These are phyloP conservation scores for Pezicula carpinea DNA, from an alignment of 2,329 filamentous ascomycete species.

Conservation along the genomic window DNA sequence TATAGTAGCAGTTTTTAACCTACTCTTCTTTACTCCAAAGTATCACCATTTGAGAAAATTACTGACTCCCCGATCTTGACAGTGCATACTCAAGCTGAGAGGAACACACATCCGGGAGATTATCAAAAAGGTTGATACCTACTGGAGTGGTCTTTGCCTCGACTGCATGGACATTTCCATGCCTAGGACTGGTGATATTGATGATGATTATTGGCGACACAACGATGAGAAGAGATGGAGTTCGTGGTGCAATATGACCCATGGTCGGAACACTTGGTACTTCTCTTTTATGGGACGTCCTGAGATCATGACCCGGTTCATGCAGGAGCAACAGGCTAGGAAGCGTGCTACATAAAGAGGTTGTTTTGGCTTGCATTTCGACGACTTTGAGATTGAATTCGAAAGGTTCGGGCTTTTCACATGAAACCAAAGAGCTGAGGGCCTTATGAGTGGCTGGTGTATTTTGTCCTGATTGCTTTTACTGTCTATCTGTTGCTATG, in stretches of 20 bases:
- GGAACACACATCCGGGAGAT: not conserved
- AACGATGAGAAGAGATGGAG: not conserved
- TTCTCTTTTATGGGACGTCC: slow-evolving; percentile 6
- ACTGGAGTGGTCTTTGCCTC: slow-evolving; percentile 8
- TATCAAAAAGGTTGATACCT: not conserved
- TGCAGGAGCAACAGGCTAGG: not conserved
- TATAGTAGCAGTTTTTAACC: too few relatives aligned
- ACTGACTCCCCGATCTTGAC: too few relatives aligned
- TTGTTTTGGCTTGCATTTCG: too few relatives aligned
- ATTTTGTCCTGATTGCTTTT: too few relatives aligned
- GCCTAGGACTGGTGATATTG: not conserved
- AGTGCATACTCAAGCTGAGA: not conserved
- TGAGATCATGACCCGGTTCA: slow-evolving; percentile 1
- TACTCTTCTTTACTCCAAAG: too few relatives aligned
- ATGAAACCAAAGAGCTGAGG: not conserved
- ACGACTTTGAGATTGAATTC: too few relatives aligned
- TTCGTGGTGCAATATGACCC: not conserved
- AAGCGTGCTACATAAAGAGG: too few relatives aligned
- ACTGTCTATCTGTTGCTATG: too few relatives aligned
- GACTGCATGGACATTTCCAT: slow-evolving; percentile 5
- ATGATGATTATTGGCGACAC: not conserved
- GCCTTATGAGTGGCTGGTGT: too few relatives aligned
- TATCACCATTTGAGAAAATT: too few relatives aligned
- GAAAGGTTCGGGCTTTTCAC: too few relatives aligned
- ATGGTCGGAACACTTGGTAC: slow-evolving; percentile 7